Conservation (phyloP, 192 early-diverging fungal genomes). For the Rhizophlyctis rosea region DNA sequence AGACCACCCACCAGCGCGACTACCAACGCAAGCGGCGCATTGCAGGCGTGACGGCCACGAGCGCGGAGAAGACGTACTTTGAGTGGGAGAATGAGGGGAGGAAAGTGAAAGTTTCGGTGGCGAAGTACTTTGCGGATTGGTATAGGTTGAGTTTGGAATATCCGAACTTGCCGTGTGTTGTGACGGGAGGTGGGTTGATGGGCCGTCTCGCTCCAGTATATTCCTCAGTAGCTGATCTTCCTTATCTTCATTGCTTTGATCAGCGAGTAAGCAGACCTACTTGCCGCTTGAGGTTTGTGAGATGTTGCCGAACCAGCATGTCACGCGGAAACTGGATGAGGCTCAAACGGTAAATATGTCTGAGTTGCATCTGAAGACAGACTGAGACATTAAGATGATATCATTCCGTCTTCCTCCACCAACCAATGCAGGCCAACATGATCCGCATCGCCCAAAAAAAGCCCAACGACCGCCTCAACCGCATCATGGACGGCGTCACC, state of each 20-base stretch:
- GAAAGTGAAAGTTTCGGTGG: constrained; percentile 47
- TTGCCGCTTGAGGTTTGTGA: constrained; percentile 85
- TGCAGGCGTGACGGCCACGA: constrained; percentile 4
- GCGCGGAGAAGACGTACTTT: constrained; percentile 51
- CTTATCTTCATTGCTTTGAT: not conserved
- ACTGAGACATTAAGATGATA: not conserved
- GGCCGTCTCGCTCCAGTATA: constrained; percentile 27
- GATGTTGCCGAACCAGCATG: constrained; percentile 69
- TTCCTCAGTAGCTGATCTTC: too few relatives aligned
- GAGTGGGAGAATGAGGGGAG: constrained; percentile 25
- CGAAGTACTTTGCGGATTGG: constrained; percentile 63
- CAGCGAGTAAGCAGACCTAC: constrained; percentile 9
- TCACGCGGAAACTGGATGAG: constrained; percentile 74
- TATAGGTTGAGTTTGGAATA: constrained; percentile 66
- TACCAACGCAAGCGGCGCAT: constrained; percentile 13
- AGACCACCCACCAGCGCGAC: constrained; percentile 1
- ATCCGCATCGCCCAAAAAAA: constrained; percentile 33
- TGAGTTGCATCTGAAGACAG: not conserved
- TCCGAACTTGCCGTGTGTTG: constrained; percentile 67
- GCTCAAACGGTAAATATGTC: constrained; percentile 46
- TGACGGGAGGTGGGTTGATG: constrained; percentile 44
- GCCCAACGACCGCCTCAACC: constrained; percentile 30
- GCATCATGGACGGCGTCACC: constrained; percentile 16
- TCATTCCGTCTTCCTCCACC: not conserved
- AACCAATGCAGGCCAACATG: constrained; percentile 19